Conservation (phyloP, 495 filamentous ascomycete genomes). For the Lasiosphaeria ovina region DNA sequence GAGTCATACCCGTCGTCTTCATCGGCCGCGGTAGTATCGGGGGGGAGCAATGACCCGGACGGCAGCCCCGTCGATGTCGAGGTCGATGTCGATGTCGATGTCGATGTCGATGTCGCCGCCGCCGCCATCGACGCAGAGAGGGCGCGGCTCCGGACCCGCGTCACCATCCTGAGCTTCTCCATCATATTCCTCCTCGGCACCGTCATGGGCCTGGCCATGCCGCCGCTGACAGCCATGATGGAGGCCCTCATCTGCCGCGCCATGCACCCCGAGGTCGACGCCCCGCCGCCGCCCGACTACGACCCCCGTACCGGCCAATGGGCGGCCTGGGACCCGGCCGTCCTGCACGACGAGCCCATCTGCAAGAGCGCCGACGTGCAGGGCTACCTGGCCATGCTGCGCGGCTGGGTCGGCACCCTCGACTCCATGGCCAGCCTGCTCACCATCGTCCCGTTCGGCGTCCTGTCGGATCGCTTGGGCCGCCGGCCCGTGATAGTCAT, state of each 20-base stretch:
- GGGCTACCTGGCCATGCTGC: slow-evolving; percentile 32
- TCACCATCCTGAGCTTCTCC: slow-evolving; percentile 25
- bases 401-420: slow-evolving; percentile 29
- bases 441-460: slow-evolving; percentile 29
- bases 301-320: too few relatives aligned
- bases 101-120: slow-evolving; percentile 5
- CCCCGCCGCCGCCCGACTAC: not conserved
- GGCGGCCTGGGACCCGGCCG: not conserved
- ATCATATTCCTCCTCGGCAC: slow-evolving; percentile 33
- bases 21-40: too few relatives aligned
- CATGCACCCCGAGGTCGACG: slow-evolving; percentile 26
- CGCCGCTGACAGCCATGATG: slow-evolving; percentile 31
- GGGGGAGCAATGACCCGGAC: too few relatives aligned
- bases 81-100: not conserved
- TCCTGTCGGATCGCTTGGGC: slow-evolving; percentile 37
- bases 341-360: slow-evolving; percentile 15
- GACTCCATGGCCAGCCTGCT: slow-evolving; percentile 31
- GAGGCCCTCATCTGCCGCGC: slow-evolving; percentile 35
- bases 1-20: too few relatives aligned
- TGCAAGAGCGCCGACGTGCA: slow-evolving; percentile 33
- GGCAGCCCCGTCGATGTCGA: not conserved
- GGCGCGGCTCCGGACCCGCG: slow-evolving; percentile 20
- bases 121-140: slow-evolving; percentile 5
- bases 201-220: slow-evolving; percentile 16
- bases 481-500: slow-evolving; percentile 29